Percentiles rank a stretch among this genome's conserved stretches.
These are phyloP conservation scores for Wallemia mellicola DNA, from an alignment of 1,284 basidiomycete species.

Conservation along the genomic window DNA sequence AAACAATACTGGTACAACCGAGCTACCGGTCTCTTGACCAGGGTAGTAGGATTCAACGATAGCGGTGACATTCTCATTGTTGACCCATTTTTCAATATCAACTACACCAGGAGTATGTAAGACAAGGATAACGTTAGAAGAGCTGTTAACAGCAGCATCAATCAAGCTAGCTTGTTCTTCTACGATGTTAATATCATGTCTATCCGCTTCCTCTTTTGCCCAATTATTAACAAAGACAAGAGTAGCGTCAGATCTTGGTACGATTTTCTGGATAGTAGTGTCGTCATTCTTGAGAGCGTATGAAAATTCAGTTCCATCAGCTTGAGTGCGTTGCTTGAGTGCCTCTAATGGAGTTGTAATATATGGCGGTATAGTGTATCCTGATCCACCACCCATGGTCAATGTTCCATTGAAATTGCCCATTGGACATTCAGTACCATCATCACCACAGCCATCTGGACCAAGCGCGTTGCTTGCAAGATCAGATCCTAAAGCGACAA, in stretches of 20 bases:
- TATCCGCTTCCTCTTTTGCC: conserved; percentile 9
- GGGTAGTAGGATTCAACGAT: conserved; percentile 31
- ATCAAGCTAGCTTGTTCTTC: conserved; percentile 9
- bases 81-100: conserved; percentile 37
- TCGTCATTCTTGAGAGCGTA: conserved; percentile 15
- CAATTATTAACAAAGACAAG: conserved; percentile 25
- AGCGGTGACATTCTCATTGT: conserved; percentile 15
- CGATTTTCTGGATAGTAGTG: not conserved
- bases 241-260: conserved; percentile 15
- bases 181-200: conserved; percentile 4
- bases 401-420: conserved; percentile 7
- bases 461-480: conserved; percentile 4
- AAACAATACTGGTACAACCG: conserved; percentile 39
- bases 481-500: conserved; percentile 26
- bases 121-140: not conserved
- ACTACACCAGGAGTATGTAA: not conserved
- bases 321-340: conserved; percentile 17
- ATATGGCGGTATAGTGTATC: conserved; percentile 25
- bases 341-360: conserved; percentile 18
- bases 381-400: conserved; percentile 17
- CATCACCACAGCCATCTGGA: conserved; percentile 8
- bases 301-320: conserved; percentile 20
- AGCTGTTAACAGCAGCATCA: conserved; percentile 12
- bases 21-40: conserved; percentile 47
- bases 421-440: conserved; percentile 2